Percentiles rank a stretch among this genome's conserved stretches.
Evolutionary conservation across 306 rosid species (phyloP).

Genomic region (Begonia peltatifolia): DNA sequence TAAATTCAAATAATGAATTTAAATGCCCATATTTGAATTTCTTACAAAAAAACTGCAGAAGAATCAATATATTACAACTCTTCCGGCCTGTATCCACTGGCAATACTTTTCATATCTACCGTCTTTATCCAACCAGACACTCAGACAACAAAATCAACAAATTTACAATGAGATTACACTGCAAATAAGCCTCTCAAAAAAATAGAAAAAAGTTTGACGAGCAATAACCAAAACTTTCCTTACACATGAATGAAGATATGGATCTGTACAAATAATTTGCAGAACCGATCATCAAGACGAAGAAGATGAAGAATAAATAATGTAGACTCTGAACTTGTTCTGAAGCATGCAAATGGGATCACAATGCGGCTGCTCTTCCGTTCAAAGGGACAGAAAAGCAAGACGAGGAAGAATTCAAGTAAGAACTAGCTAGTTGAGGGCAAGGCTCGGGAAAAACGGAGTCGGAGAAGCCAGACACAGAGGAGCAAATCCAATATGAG

Average conservation of each 20-base stretch:
- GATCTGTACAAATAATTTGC: constrained; percentile 90
- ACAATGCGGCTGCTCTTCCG: constrained; percentile 36
- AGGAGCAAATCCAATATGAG: constrained; percentile 59
- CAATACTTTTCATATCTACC: constrained; percentile 1
- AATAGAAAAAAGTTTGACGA: constrained; percentile 4
- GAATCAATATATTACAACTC: too few relatives aligned
- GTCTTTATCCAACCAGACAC: constrained; percentile 15
- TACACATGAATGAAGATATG: constrained; percentile 93
- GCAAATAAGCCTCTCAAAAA: constrained; percentile 10
- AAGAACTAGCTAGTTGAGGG: constrained; percentile 28
- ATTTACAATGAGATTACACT: constrained; percentile 22
- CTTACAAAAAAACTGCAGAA: too few relatives aligned
- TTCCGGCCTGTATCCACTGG: constrained; percentile 9
- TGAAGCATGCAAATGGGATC: constrained; percentile 45
- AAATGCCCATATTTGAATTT: too few relatives aligned
- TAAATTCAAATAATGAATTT: too few relatives aligned
- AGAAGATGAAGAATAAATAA: constrained; percentile 28
- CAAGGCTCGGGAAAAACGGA: constrained; percentile 77
- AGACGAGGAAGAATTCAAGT: constrained; percentile 36
- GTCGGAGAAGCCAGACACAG: constrained; percentile 59
- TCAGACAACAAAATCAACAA: constrained; percentile 18
- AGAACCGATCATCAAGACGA: constrained; percentile 44
- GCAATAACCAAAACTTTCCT: constrained; percentile 72
- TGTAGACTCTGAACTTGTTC: constrained; percentile 48
- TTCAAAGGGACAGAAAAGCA: constrained; percentile 32